phyloP scores from a whole-genome alignment of 495 filamentous ascomycete species.

The Hyaloscypha finlandica region DNA sequence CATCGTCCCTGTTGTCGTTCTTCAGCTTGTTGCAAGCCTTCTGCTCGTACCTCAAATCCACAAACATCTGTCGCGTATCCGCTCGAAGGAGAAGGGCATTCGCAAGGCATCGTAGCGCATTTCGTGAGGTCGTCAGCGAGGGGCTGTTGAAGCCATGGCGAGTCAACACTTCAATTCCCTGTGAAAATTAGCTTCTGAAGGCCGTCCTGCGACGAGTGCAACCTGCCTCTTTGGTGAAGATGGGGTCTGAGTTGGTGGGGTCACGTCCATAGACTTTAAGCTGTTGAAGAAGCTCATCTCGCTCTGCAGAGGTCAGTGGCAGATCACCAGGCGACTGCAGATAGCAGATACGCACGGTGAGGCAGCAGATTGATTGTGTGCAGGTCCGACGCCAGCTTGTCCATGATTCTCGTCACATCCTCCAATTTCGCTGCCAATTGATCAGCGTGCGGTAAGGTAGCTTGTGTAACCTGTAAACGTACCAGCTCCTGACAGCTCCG shows the following conservation, averaged over 20 bases:
- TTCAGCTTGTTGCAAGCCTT: conserved; percentile 73
- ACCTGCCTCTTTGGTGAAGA: conserved; percentile 74
- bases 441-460: neutral
- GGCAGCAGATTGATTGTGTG: conserved; percentile 52
- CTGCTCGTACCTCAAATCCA: conserved; percentile 72
- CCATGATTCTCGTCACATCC: conserved; percentile 61
- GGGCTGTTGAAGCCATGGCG: conserved; percentile 70
- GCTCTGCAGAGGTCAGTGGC: conserved; percentile 48
- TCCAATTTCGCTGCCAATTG: conserved; percentile 57
- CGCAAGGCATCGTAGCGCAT: conserved; percentile 83
- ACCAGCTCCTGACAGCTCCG: conserved; percentile 25
- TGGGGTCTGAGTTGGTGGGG: conserved; percentile 69
- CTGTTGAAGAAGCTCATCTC: conserved; percentile 63
- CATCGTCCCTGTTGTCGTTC: conserved; percentile 79
- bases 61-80: conserved; percentile 75
- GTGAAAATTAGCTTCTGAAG: conserved; percentile 24
- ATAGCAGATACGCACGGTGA: conserved; percentile 50
- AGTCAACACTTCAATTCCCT: conserved; percentile 77
- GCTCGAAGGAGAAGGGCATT: conserved; percentile 78
- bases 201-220: neutral
- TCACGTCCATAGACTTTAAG: conserved; percentile 79
- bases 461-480: neutral
- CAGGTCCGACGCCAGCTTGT: conserved; percentile 59
- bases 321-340: neutral
- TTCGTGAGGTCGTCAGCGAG: conserved; percentile 61